These are phyloP conservation scores for Yamagishiella unicocca DNA, from an alignment of 139 green algal genomes.

Conservation along the genomic window DNA sequence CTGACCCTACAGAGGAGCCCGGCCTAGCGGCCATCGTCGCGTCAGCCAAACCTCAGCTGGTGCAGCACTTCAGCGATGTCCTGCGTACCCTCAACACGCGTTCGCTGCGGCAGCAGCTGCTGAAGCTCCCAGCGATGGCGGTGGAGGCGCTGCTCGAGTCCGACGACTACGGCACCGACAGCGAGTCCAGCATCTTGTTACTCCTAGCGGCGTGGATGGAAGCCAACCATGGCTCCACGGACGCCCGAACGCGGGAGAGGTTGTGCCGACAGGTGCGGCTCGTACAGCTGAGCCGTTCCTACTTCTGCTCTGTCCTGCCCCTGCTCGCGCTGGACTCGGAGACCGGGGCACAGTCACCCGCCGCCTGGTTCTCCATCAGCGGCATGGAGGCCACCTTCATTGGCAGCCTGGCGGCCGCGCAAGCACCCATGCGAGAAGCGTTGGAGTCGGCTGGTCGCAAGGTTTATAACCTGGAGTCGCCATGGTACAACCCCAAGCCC, in stretches of 20 bases:
- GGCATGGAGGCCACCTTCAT: slow-evolving; percentile 13
- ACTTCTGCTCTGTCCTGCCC: background rate
- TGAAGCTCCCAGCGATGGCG: background rate
- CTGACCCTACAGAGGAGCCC: background rate
- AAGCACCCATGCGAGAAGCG: background rate
- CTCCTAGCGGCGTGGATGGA: slow-evolving; percentile 11
- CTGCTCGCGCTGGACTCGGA: background rate
- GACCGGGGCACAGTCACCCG: background rate
- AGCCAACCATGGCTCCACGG: background rate
- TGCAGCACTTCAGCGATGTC: background rate
- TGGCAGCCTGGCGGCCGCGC: background rate
- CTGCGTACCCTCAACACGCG: background rate
- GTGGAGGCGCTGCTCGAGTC: slow-evolving; percentile 24
- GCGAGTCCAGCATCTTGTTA: slow-evolving; percentile 17
- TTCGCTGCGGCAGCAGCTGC: background rate
- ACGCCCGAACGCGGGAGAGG: background rate
- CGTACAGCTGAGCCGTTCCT: background rate
- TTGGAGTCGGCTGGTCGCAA: background rate
- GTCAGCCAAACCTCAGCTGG: background rate
- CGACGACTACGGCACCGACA: slow-evolving; percentile 23
- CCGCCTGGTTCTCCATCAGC: slow-evolving; percentile 10
- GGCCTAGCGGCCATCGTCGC: background rate
- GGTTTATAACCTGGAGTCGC: background rate
- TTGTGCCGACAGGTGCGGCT: slow-evolving; percentile 16
- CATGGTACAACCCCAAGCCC: background rate